These are phyloP conservation scores for Blumeria graminis DNA, from an alignment of 2,329 filamentous ascomycete species.

Conservation along the genomic window DNA sequence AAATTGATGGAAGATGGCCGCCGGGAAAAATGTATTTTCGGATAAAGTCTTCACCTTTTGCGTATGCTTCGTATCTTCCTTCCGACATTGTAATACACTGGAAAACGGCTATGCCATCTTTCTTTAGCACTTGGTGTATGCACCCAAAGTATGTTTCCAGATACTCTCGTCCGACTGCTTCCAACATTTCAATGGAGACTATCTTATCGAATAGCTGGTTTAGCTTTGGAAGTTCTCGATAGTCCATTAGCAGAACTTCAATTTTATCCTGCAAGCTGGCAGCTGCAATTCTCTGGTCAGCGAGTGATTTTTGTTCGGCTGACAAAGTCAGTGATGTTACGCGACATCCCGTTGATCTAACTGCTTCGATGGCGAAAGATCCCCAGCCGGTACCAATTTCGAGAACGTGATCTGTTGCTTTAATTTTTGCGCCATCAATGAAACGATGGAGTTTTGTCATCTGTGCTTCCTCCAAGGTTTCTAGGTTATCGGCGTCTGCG, in stretches of 20 bases:
- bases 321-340: constrained; percentile 47
- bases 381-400: constrained; percentile 62
- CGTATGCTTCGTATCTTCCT: constrained; percentile 38
- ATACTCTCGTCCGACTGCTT: constrained; percentile 46
- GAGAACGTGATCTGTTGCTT: constrained; percentile 40
- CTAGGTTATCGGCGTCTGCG: constrained; percentile 20
- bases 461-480: constrained; percentile 40
- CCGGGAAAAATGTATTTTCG: constrained; percentile 57
- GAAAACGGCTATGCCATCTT: constrained; percentile 41
- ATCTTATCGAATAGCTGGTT: constrained; percentile 40
- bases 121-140: constrained; percentile 38
- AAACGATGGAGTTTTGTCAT: constrained; percentile 41
- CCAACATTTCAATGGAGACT: constrained; percentile 55
- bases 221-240: constrained; percentile 33
- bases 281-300: constrained; percentile 35
- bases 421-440: constrained; percentile 38
- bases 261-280: constrained; percentile 37
- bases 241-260: constrained; percentile 42
- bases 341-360: constrained; percentile 37
- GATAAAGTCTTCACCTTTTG: constrained; percentile 47
- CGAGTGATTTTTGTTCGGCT: constrained; percentile 42
- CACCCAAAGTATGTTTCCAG: constrained; percentile 42
- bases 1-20: constrained; percentile 40
- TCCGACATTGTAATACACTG: constrained; percentile 62
- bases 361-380: constrained; percentile 46